Conservation (phyloP, 306 rosid species). For the Dryas octopetala region DNA sequence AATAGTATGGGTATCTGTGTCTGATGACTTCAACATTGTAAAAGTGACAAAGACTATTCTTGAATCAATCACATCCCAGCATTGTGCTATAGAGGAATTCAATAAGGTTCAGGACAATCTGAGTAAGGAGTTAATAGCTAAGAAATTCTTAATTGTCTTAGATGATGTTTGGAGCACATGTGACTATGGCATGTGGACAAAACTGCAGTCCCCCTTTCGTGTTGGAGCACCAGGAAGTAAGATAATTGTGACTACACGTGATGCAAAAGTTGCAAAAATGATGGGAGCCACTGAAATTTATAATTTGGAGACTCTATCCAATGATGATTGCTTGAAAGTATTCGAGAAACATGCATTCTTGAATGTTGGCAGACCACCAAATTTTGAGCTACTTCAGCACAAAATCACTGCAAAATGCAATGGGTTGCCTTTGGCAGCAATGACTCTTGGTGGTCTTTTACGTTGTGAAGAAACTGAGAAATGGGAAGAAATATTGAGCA, state of each 20-base stretch:
- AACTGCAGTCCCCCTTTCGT: slow-evolving; percentile 7
- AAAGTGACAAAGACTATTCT: background rate
- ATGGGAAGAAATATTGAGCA: slow-evolving; percentile 25
- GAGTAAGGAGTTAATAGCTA: background rate
- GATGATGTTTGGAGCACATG: slow-evolving; percentile 37
- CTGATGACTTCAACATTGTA: slow-evolving; percentile 1
- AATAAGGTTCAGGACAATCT: slow-evolving; percentile 9
- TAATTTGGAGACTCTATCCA: background rate
- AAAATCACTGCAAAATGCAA: slow-evolving; percentile 26
- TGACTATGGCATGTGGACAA: slow-evolving; percentile 15
- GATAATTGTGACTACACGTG: slow-evolving; percentile 34
- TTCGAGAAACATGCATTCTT: slow-evolving; percentile 22
- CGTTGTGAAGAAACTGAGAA: background rate
- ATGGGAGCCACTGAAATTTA: background rate
- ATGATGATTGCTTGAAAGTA: slow-evolving; percentile 23
- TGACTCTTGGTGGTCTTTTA: slow-evolving; percentile 31
- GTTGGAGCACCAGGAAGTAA: slow-evolving; percentile 25
- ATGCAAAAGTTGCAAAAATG: slow-evolving; percentile 15
- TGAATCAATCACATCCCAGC: background rate
- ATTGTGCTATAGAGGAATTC: background rate
- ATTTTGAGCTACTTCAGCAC: background rate
- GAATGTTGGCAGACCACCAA: background rate
- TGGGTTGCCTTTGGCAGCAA: slow-evolving; percentile 36
- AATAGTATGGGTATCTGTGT: too few relatives aligned
- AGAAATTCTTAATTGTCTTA: slow-evolving; percentile 22